Evolutionary conservation across 2,329 filamentous ascomycete genomes (phyloP), one percentile per base, ranked within the genome.

Genomic region (Clarireedia hainanense): DNA sequence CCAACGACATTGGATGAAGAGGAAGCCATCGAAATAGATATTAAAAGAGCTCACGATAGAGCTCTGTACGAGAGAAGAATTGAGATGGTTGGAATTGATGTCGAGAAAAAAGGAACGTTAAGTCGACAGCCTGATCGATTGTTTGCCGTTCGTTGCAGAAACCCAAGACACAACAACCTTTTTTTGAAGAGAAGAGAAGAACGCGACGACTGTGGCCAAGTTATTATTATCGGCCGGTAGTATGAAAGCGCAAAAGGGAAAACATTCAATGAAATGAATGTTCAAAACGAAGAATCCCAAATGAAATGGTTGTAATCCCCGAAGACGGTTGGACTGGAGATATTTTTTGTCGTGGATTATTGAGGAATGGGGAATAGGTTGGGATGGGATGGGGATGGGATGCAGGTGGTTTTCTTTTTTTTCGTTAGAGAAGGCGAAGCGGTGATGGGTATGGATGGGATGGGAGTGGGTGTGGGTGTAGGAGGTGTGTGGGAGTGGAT

Each of bases 1-100:
- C 94, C 94, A 69, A 97, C 94, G 65, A 99, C 94, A 75, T 97
- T 97, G 60, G 91, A 96, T 14, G 68, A 69, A 50, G 67, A 69
- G 49, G 67, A 70, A 42, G 68, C 65, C 66, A 69, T 70, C 47
- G 61, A 34, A 50, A 40, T 24, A 10, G 27, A 23, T 34, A 40
- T 50, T 47, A 60, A 49, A 55, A 48, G 51, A 63, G 61, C 60
- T 64, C 59, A 39, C 37, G 46, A 55, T 58, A 40, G 58, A 64
- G 60, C 59, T 61, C 49, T 37, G 34, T 47, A 50, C 45, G 27
- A 30, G 47, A 34, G 37, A 23, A 55, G 15, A 37, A 50, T 43
- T 17, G 24, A 23, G 37, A 37, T 15, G 20, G 47, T 40, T 24
- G n/a, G 39, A 43, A 43, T 50, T 20, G 36, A 50, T 27, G 34